phyloP scores from a whole-genome alignment of 192 early-diverging fungal genomes.

The Umbelopsis ramanniana region DNA sequence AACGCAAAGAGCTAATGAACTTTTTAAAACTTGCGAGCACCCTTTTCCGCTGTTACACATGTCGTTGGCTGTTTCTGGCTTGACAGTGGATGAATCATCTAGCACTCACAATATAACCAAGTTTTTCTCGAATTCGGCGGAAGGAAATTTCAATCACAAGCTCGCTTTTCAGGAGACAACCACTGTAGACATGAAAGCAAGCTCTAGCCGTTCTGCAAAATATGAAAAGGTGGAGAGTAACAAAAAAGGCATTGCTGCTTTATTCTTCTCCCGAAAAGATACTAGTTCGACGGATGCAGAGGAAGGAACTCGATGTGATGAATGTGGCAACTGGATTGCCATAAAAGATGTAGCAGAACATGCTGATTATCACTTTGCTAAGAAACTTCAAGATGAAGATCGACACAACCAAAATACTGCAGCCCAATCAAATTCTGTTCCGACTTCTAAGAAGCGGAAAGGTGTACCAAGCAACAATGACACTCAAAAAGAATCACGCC shows the following conservation, averaged over 20 bases:
- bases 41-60: slow-evolving; percentile 28
- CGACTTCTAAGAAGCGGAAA: background rate
- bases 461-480: background rate
- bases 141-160: background rate
- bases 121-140: slow-evolving; percentile 22
- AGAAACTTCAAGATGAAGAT: slow-evolving; percentile 43
- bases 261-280: background rate
- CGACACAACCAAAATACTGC: background rate
- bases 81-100: slow-evolving; percentile 19
- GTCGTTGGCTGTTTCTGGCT: slow-evolving; percentile 28
- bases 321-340: slow-evolving; percentile 35
- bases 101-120: slow-evolving; percentile 27
- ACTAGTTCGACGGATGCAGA: background rate
- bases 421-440: background rate
- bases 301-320: slow-evolving; percentile 14
- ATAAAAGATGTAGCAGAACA: slow-evolving; percentile 46
- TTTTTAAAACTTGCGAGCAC: slow-evolving; percentile 19
- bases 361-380: slow-evolving; percentile 60
- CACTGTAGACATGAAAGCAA: background rate
- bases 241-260: background rate
- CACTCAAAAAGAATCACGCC: background rate
- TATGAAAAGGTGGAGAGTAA: background rate
- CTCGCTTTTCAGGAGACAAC: background rate
- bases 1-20: slow-evolving; percentile 6
- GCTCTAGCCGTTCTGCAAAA: background rate